Evolutionary conservation across 2,329 filamentous ascomycete species (phyloP).

Genomic region (Lasiodiplodia gonubiensis): DNA sequence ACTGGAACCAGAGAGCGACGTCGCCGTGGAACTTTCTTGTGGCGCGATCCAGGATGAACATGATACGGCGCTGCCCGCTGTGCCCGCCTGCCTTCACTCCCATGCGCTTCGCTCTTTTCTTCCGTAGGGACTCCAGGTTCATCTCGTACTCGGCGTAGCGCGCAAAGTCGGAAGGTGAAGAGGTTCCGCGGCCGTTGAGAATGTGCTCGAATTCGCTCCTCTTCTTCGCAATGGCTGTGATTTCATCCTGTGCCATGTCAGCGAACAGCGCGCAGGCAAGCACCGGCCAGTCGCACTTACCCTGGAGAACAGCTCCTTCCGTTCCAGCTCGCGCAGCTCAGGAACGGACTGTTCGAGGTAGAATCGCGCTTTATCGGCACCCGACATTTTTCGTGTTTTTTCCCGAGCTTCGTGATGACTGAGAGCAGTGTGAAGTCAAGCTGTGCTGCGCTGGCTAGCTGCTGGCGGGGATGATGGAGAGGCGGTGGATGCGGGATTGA

Average conservation of each 20-base stretch:
- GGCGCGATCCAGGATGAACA: constrained; percentile 86
- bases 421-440: background rate
- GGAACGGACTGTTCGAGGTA: constrained; percentile 91
- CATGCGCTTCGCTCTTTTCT: constrained; percentile 81
- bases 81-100: constrained; percentile 75
- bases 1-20: constrained; percentile 84
- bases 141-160: constrained; percentile 78
- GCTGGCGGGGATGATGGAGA: background rate
- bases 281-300: constrained; percentile 50
- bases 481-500: background rate
- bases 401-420: constrained; percentile 33
- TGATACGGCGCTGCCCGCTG: constrained; percentile 79
- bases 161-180: constrained; percentile 75
- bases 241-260: constrained; percentile 72
- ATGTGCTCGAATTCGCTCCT: constrained; percentile 93
- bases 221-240: constrained; percentile 84
- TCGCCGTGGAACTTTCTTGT: constrained; percentile 84
- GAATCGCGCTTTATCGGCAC: constrained; percentile 90
- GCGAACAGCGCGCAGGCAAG: constrained; percentile 28
- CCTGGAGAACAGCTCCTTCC: constrained; percentile 87
- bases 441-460: background rate
- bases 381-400: constrained; percentile 26
- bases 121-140: constrained; percentile 73
- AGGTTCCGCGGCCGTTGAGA: constrained; percentile 78
- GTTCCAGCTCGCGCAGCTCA: constrained; percentile 88